A percentile compares a stretch with the other conserved stretches of the same genome.
phyloP scores from a whole-genome alignment of 257 asterid species.

The Nicotiana benthamiana region DNA sequence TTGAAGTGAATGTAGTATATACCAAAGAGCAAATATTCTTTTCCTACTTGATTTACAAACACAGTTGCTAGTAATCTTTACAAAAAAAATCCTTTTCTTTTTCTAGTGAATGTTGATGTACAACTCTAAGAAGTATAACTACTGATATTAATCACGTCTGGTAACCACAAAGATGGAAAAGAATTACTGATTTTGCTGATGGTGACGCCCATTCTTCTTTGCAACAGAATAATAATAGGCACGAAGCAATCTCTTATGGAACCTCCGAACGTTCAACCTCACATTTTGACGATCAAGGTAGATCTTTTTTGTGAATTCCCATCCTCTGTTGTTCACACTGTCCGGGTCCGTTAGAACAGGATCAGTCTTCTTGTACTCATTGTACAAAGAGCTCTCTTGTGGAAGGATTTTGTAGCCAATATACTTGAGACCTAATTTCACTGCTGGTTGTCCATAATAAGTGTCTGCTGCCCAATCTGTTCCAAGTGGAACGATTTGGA shows the following conservation, averaged over 20 bases:
- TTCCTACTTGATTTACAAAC: slow-evolving; percentile 6
- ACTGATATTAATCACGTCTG: background rate
- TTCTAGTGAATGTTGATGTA: background rate
- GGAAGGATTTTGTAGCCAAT: slow-evolving; percentile 65
- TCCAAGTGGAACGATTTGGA: slow-evolving; percentile 73
- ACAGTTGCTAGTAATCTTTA: background rate
- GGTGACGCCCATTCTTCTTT: background rate
- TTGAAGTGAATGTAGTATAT: background rate
- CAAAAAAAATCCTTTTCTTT: background rate
- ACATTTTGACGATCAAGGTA: slow-evolving; percentile 59
- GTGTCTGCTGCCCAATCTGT: slow-evolving; percentile 79
- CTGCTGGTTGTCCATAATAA: slow-evolving; percentile 57
- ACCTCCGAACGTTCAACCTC: slow-evolving; percentile 30
- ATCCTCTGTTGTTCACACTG: slow-evolving; percentile 31
- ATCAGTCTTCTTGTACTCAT: slow-evolving; percentile 38
- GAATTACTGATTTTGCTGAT: background rate
- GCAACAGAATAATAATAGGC: slow-evolving; percentile 6
- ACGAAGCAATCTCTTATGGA: slow-evolving; percentile 29
- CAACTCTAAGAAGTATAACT: background rate
- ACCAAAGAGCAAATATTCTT: background rate
- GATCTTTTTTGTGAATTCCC: slow-evolving; percentile 41
- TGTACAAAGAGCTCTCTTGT: slow-evolving; percentile 63
- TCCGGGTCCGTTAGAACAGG: slow-evolving; percentile 44
- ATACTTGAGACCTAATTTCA: slow-evolving; percentile 52
- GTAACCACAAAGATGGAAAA: background rate